A percentile compares a stretch with the other conserved stretches of the same genome.
These are phyloP conservation scores for Cutaneotrichosporon cutaneum DNA, from an alignment of 1,284 basidiomycete species.

Conservation along the genomic window DNA sequence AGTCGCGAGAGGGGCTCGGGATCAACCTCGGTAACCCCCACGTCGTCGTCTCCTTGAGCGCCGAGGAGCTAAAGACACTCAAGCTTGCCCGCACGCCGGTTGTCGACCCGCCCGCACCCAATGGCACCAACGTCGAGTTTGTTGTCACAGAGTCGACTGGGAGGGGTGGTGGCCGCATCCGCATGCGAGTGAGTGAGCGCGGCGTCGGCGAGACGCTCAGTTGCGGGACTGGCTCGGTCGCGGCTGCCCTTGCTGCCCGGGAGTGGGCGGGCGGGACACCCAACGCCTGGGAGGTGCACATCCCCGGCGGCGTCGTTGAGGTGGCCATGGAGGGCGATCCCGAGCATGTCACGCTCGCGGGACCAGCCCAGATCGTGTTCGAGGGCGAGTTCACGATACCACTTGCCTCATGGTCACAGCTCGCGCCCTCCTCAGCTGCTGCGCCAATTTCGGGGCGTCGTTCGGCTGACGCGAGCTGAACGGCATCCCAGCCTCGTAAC, in stretches of 20 bases:
- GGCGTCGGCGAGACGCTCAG: not conserved
- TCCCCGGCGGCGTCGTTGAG: not conserved
- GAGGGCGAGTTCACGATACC: not conserved
- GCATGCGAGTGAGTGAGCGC: not conserved
- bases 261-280: not conserved
- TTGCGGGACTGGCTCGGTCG: not conserved
- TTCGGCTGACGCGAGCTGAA: no score
- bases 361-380: not conserved
- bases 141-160: not conserved
- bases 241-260: not conserved
- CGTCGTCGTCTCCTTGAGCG: not conserved
- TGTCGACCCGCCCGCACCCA: not conserved
- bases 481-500: no score
- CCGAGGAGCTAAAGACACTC: not conserved
- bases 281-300: not conserved
- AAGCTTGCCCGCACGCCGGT: not conserved
- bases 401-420: not conserved
- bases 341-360: not conserved
- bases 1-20: not conserved
- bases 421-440: no score
- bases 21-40: constrained; percentile 3
- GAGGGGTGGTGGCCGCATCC: not conserved
- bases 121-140: constrained; percentile 1
- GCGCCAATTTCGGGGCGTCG: no score
- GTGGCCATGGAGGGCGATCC: not conserved